These are phyloP conservation scores for Phlebiopsis gigantea DNA, from an alignment of 768 basidiomycete genomes.

Conservation along the genomic window DNA sequence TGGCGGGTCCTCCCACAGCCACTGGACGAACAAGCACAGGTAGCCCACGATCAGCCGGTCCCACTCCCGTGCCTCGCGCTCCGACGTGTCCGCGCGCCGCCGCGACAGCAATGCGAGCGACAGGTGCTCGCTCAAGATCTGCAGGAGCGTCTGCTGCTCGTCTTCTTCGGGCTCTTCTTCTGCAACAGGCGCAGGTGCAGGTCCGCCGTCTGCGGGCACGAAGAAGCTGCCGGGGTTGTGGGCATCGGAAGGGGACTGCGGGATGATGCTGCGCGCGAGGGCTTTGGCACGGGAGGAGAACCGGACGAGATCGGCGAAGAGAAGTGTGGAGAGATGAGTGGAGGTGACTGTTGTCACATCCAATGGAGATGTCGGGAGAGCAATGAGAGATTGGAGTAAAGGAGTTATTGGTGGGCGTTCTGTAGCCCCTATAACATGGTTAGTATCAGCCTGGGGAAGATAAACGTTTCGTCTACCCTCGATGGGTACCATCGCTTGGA, in stretches of 20 bases:
- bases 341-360: constrained; percentile 53
- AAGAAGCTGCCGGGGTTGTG: constrained; percentile 49
- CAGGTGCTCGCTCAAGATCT: constrained; percentile 85
- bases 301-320: constrained; percentile 77
- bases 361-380: constrained; percentile 56
- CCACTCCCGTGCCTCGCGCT: constrained; percentile 81
- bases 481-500: constrained; percentile 67
- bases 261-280: constrained; percentile 59
- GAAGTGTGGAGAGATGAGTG: constrained; percentile 67
- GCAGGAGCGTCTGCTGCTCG: constrained; percentile 69
- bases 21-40: constrained; percentile 76
- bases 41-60: constrained; percentile 85
- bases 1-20: constrained; percentile 95
- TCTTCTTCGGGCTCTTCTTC: constrained; percentile 46
- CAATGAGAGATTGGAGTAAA: constrained; percentile 62
- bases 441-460: background rate
- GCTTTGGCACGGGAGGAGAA: constrained; percentile 60
- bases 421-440: constrained; percentile 19
- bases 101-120: constrained; percentile 81
- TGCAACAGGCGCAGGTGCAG: constrained; percentile 26
- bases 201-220: constrained; percentile 60
- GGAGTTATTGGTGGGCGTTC: constrained; percentile 52
- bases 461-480: constrained; percentile 35
- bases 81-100: constrained; percentile 58
- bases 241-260: constrained; percentile 32